Conservation (phyloP, 2,329 filamentous ascomycete genomes). For the Cladosporium cucumerinum region DNA sequence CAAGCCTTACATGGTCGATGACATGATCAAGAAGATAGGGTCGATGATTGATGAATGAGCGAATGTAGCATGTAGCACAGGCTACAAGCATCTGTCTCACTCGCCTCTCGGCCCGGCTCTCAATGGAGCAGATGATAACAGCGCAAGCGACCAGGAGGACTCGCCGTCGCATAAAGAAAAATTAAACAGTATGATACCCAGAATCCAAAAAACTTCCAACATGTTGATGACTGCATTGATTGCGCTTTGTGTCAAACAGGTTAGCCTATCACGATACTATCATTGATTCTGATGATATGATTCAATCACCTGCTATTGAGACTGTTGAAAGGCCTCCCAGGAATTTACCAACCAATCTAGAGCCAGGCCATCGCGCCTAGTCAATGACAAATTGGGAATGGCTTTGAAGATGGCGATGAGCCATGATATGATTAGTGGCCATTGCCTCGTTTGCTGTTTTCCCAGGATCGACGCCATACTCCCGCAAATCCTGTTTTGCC, state of each 20-base stretch:
- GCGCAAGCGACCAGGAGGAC: not conserved
- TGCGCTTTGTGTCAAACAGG: not conserved
- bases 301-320: not conserved
- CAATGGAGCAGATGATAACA: not conserved
- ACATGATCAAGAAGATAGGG: constrained; percentile 5
- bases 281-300: not conserved
- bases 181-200: not conserved
- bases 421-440: too few species aligned
- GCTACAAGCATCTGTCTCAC: not conserved
- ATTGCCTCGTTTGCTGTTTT: too few species aligned
- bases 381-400: not conserved
- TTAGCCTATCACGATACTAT: too few species aligned
- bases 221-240: not conserved
- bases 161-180: too few species aligned
- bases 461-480: not conserved
- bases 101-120: not conserved
- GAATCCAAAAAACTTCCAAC: not conserved
- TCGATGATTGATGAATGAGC: constrained; percentile 1
- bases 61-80: not conserved
- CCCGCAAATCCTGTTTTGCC: not conserved
- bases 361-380: not conserved
- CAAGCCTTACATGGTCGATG: constrained; percentile 27
- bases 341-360: not conserved
- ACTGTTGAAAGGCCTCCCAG: not conserved
- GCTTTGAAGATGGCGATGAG: not conserved